These are phyloP conservation scores for Acer yangbiense DNA, from an alignment of 345 rosid species.

Conservation along the genomic window DNA sequence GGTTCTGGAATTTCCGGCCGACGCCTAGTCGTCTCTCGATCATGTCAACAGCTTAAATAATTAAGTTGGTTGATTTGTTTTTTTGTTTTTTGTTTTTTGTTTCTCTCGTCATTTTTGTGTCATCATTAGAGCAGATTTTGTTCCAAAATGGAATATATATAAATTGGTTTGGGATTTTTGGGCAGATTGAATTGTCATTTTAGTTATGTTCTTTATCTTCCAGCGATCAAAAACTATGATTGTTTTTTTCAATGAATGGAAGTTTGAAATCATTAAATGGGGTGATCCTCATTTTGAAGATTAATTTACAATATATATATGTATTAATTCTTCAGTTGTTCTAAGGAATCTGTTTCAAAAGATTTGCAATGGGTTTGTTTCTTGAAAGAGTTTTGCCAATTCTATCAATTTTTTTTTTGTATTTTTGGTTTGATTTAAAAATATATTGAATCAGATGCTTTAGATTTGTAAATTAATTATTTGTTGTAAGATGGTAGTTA, in stretches of 20 bases:
- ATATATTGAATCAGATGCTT: neutral
- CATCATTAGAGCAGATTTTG: neutral
- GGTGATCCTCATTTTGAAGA: neutral
- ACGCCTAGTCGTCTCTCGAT: conserved; percentile 44
- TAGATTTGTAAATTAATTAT: neutral
- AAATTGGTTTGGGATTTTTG: neutral
- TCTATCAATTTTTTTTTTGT: neutral
- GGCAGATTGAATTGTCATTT: neutral
- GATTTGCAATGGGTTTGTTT: neutral
- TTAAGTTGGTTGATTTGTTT: neutral
- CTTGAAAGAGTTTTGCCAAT: neutral
- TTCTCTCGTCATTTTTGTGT: too few relatives aligned
- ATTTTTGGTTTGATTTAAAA: neutral
- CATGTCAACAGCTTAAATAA: conserved; percentile 38
- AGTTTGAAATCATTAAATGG: neutral
- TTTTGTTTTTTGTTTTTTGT: neutral
- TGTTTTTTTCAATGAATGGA: neutral
- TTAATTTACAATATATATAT: too few relatives aligned
- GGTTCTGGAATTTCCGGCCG: conserved; percentile 49
- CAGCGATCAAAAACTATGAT: neutral
- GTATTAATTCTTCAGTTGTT: too few relatives aligned
- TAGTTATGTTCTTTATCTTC: neutral
- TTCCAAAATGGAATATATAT: neutral
- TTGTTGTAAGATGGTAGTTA: too few relatives aligned
- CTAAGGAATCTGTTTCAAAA: neutral